Evolutionary conservation across 345 rosid genomes (phyloP), one percentile per base, ranked within the genome.

Genomic region (Triadica sebifera): DNA sequence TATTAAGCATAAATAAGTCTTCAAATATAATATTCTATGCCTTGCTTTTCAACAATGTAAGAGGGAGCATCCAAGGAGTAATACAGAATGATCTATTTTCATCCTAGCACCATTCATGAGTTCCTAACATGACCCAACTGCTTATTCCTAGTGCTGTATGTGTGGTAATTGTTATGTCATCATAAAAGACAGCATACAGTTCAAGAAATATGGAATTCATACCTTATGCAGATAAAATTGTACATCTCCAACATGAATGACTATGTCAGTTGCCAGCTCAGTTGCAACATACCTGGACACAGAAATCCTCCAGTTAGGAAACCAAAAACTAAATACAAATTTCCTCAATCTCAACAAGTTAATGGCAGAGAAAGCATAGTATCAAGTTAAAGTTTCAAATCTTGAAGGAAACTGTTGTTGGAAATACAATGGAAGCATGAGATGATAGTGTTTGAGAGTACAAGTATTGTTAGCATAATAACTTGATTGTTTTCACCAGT

Each of bases 161-260:
- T 8, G 12, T 41, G 13, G 15, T 20, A 20, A 11, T 19, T 3
- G 24, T 15, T 17, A 22, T 45, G 29, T 65, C 19, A 20, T 65
- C 41, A 41, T 22, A 66, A 15, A 11, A 66, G n/a, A 29, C 19
- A 52, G 20, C 7, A 16, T 9, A 52, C 22, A 68, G 67, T 74
- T 75, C 70, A 39, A 25, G 71, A 72, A 39, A 74, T 45, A 57
- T 51, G 47, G 58, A 45, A 53, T 77, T 74, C 73, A 75, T 86
- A 91, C 96, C 96, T 91, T 91, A 52, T 91, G 96, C 19, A 89
- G 85, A 80, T 82, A 79, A 81, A 91, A 91, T 67, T 84, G 87
- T 41, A 86, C 86, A 47, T 84, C 85, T 61, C 87, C 87, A 2
- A 91, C 81, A 56, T 80, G 82, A 25, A 91, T 52, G 22, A 82